These are phyloP conservation scores for Leccinum boreale DNA, from an alignment of 768 basidiomycete species.

Conservation along the genomic window DNA sequence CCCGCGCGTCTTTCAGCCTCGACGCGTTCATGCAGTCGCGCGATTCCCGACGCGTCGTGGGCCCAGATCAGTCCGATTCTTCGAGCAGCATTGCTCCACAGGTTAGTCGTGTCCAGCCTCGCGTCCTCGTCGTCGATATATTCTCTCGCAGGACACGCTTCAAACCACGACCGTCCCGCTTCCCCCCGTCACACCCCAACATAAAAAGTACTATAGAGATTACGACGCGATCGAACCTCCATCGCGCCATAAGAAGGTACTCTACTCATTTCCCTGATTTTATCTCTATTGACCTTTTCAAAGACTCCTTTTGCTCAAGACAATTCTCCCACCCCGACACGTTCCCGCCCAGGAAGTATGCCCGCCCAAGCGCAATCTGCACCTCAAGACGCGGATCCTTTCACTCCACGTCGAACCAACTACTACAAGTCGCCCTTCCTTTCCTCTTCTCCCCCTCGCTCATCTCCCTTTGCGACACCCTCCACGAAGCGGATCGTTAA, in stretches of 20 bases:
- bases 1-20: conserved; percentile 42
- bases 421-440: conserved; percentile 49
- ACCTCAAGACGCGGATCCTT: conserved; percentile 38
- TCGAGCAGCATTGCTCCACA: conserved; percentile 30
- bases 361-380: conserved; percentile 25
- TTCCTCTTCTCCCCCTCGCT: conserved; percentile 56
- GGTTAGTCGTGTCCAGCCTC: conserved; percentile 35
- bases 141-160: conserved; percentile 19
- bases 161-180: conserved; percentile 28
- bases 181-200: conserved; percentile 55
- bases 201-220: conserved; percentile 56
- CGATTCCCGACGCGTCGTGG: conserved; percentile 44
- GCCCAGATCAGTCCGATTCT: conserved; percentile 31
- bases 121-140: conserved; percentile 20
- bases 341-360: conserved; percentile 32
- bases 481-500: conserved; percentile 54
- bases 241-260: conserved; percentile 31
- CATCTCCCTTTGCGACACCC: conserved; percentile 66
- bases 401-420: conserved; percentile 49
- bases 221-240: conserved; percentile 33
- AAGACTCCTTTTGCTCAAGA: conserved; percentile 32
- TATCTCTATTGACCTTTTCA: neutral
- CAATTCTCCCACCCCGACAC: conserved; percentile 46
- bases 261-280: neutral
- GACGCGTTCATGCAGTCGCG: conserved; percentile 54